Evolutionary conservation across 345 rosid genomes (phyloP), one percentile per base, ranked within the genome.

Genomic region (Gossypium ekmanianum): DNA sequence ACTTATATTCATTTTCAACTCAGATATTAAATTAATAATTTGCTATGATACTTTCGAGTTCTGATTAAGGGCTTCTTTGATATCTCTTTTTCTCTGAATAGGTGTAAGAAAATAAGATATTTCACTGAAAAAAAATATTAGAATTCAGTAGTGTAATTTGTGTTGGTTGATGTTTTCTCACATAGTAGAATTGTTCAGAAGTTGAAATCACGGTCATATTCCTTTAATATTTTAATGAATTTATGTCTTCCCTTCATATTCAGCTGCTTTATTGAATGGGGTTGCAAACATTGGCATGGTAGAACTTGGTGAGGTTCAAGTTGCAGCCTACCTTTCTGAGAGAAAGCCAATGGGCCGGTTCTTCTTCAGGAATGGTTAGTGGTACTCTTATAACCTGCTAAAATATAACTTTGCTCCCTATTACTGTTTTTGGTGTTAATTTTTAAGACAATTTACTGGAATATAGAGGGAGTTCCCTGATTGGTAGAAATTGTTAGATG

Each of bases 251-350:
- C 61, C 14, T 71, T 44, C 72, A 16, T 67, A 73, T 81, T 75
- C 86, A 94, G 98, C 79, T 84, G 81, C 80, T 34, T 81, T 91
- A 64, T 76, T 92, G 91, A 91, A 94, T 71, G 95, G 92, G 72
- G 81, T 92, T 80, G 94, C 95, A 68, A 88, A 84, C 81, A 82
- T 81, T 77, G 95, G 92, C n/a, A 79, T 87, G 81, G 83, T 92
- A 78, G 97, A 92, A 82, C 87, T 94, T 77, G 89, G 90, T 43
- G 92, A 94, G 52, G 74, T 84, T 74, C 84, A 80, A 72, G 83
- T 94, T 77, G 92, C 91, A 55, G 80, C 87, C 43, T 83, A 87
- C 83, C 87, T 94, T 81, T 89, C 97, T 69, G 97, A 92, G 88
- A 92, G 77, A 84, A 94, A 86, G 78, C 88, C 94, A 69, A 87